phyloP scores from a whole-genome alignment of 2,329 filamentous ascomycete species.

The Fusarium floridanum region DNA sequence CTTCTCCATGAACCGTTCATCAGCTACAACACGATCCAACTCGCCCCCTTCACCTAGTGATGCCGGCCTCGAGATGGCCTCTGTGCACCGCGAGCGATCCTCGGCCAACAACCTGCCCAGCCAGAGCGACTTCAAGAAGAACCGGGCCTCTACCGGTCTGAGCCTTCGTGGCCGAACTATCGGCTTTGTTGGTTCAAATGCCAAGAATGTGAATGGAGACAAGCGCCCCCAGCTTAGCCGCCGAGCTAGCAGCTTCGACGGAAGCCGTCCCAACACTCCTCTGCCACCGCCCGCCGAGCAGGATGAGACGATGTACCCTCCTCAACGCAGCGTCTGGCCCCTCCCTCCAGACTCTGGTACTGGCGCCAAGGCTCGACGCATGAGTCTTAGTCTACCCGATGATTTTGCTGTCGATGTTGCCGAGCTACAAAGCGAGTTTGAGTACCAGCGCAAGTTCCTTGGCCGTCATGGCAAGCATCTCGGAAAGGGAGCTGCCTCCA shows the following conservation, averaged over 20 bases:
- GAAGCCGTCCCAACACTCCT: constrained; percentile 47
- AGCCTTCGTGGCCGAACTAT: constrained; percentile 62
- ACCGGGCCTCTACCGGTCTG: constrained; percentile 64
- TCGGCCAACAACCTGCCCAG: constrained; percentile 54
- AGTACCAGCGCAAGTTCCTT: constrained; percentile 77
- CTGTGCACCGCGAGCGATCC: constrained; percentile 42
- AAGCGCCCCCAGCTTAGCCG: constrained; percentile 44
- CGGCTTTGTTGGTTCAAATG: constrained; percentile 58
- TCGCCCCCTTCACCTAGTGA: constrained; percentile 63
- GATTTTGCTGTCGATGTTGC: constrained; percentile 79
- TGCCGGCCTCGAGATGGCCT: constrained; percentile 59
- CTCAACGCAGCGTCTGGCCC: constrained; percentile 66
- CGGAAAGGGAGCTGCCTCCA: constrained; percentile 85
- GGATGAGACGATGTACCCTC: constrained; percentile 49
- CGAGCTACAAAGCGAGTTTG: constrained; percentile 77
- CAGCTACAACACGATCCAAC: constrained; percentile 61
- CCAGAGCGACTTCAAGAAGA: constrained; percentile 64
- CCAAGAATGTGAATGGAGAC: constrained; percentile 32
- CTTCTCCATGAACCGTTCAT: constrained; percentile 62
- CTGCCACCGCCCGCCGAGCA: constrained; percentile 30
- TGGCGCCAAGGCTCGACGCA: constrained; percentile 81
- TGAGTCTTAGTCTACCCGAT: constrained; percentile 80
- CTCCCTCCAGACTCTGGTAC: constrained; percentile 77
- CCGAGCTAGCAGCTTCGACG: constrained; percentile 65
- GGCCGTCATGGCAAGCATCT: constrained; percentile 80